Percentiles rank a stretch among this genome's conserved stretches.
Evolutionary conservation across 495 filamentous ascomycete species (phyloP).

Genomic region (Friedmanniomyces simplex): DNA sequence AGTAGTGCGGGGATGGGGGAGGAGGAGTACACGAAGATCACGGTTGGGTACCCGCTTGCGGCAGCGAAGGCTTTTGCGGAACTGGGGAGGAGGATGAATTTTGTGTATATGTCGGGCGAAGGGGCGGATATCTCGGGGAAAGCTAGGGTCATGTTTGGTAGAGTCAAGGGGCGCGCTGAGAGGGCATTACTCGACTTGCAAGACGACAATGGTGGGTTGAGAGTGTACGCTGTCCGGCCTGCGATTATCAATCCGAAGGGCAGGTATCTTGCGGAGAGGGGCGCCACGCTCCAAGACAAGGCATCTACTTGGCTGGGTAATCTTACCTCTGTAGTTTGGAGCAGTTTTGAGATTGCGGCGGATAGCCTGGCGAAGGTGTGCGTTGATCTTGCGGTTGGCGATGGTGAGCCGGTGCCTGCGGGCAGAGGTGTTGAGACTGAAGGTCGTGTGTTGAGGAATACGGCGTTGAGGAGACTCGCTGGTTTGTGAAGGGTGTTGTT

Average conservation of each 20-base stretch:
- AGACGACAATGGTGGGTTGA: slow-evolving; percentile 38
- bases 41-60: slow-evolving; percentile 50
- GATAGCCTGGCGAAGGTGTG: slow-evolving; percentile 35
- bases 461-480: slow-evolving; percentile 37
- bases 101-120: slow-evolving; percentile 59
- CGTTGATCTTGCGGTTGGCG: slow-evolving; percentile 51
- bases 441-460: slow-evolving; percentile 41
- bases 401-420: slow-evolving; percentile 33
- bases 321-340: slow-evolving; percentile 5
- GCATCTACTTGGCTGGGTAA: slow-evolving; percentile 3
- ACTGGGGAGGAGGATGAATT: slow-evolving; percentile 48
- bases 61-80: slow-evolving; percentile 50
- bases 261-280: slow-evolving; percentile 8
- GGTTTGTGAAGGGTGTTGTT: slow-evolving; percentile 32
- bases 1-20: slow-evolving; percentile 47
- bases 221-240: slow-evolving; percentile 43
- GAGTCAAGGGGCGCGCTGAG: slow-evolving; percentile 56
- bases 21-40: slow-evolving; percentile 52
- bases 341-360: slow-evolving; percentile 35
- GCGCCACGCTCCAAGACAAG: slow-evolving; percentile 1
- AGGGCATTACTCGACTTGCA: slow-evolving; percentile 37
- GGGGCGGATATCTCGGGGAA: slow-evolving; percentile 40
- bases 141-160: slow-evolving; percentile 46
- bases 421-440: slow-evolving; percentile 38
- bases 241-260: slow-evolving; percentile 18